Evolutionary conservation across 2,329 filamentous ascomycete species (phyloP), one percentile per base, ranked within the genome.

Genomic region (Aspergillus sp.): DNA sequence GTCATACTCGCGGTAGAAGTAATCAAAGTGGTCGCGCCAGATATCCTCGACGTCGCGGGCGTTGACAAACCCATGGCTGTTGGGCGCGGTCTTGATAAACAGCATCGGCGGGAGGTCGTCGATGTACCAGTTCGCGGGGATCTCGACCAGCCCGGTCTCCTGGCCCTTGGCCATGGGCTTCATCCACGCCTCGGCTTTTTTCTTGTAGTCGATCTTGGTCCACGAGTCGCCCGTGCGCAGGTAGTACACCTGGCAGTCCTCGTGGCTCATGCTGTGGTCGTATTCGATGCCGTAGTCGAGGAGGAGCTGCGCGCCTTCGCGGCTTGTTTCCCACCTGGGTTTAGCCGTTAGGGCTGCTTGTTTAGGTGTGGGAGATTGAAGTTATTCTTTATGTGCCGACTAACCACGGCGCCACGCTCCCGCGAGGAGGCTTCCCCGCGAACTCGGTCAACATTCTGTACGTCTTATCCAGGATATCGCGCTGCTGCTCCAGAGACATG

Each of bases 361-460:
- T n/a, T n/a, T n/a, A n/a, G n/a, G n/a, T n/a, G n/a, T n/a, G n/a
- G n/a, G n/a, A n/a, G n/a, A n/a, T n/a, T n/a, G n/a, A n/a, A n/a
- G n/a, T n/a, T n/a, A n/a, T n/a, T n/a, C n/a, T n/a, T n/a, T n/a
- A n/a, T n/a, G n/a, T n/a, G n/a, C n/a, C n/a, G n/a, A n/a, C n/a
- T n/a, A n/a, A 47, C 71, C 75, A 86, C 0, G 82, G 82, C 0
- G 80, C 82, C 0, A 86, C 80, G 27, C 72, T 79, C 1, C 82
- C 82, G 1, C 80, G 64, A 0, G 82, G 82, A 0, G 80, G 79
- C 57, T 86, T 86, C 4, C 81, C 77, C 32, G 71, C 72, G 52
- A 89, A 88, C 0, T 83, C 75, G 0, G 78, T 84, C 28, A 88
- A 66, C 60, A 86, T 68, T n/a, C 70, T 70, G 55, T 78, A 85